Evolutionary conservation across 352 stramenopile species (phyloP).

Genomic region (Elongisporangium undulatum): DNA sequence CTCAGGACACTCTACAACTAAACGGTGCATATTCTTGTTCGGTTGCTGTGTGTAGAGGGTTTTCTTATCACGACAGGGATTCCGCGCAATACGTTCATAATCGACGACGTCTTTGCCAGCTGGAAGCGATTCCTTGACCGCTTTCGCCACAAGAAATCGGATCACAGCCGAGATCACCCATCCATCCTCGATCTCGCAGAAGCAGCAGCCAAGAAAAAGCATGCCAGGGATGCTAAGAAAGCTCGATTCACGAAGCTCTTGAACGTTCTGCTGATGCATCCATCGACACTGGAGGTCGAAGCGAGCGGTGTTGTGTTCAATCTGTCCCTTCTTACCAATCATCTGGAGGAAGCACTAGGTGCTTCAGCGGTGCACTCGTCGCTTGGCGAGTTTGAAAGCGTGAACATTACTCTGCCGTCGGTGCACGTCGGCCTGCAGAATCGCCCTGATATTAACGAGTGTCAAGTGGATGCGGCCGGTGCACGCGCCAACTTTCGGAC

Average conservation of each 20-base stretch:
- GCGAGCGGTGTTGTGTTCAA: conserved; percentile 38
- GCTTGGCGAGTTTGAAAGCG: conserved; percentile 38
- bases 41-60: background rate
- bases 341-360: conserved; percentile 31
- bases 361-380: conserved; percentile 4
- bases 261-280: conserved; percentile 46
- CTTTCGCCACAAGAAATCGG: conserved; percentile 12
- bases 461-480: conserved; percentile 37
- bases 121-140: conserved; percentile 36
- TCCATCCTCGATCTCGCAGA: background rate
- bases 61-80: background rate
- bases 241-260: conserved; percentile 39
- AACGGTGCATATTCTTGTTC: background rate
- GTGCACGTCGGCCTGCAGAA: conserved; percentile 30
- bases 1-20: no score
- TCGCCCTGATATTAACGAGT: conserved; percentile 47
- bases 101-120: conserved; percentile 41
- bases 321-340: conserved; percentile 37
- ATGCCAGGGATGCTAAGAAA: conserved; percentile 14
- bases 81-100: conserved; percentile 36
- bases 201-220: conserved; percentile 6
- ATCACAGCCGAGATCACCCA: conserved; percentile 6
- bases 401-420: conserved; percentile 29
- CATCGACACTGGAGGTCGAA: conserved; percentile 48
- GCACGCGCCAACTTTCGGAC: conserved; percentile 44